Evolutionary conservation across 306 rosid genomes (phyloP).

Genomic region (Clitoria ternatea): DNA sequence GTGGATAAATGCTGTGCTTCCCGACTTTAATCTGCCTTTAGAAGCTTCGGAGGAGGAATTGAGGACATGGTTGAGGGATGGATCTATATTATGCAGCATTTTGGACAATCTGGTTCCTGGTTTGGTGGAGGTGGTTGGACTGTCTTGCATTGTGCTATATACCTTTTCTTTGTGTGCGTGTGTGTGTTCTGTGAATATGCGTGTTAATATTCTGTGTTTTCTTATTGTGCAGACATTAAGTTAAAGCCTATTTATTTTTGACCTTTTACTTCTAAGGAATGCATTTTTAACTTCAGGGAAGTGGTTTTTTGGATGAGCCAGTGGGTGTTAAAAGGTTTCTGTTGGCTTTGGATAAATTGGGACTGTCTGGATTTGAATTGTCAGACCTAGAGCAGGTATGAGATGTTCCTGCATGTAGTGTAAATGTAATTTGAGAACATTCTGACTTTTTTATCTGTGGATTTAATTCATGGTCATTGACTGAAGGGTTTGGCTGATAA

Average conservation of each 20-base stretch:
- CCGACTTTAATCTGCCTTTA: conserved; percentile 58
- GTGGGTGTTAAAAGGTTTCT: conserved; percentile 59
- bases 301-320: conserved; percentile 34
- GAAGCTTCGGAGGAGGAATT: conserved; percentile 79
- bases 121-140: conserved; percentile 48
- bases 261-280: conserved; percentile 13
- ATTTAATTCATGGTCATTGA: conserved; percentile 11
- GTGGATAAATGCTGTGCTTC: conserved; percentile 78
- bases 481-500: conserved; percentile 9
- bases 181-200: background rate
- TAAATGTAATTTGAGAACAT: conserved; percentile 15
- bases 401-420: conserved; percentile 21
- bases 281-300: conserved; percentile 47
- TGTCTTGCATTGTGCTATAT: conserved; percentile 7
- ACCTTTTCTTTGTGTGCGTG: background rate
- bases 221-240: conserved; percentile 8
- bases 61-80: conserved; percentile 69
- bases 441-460: background rate
- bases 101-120: conserved; percentile 73
- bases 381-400: conserved; percentile 80
- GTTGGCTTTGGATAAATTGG: conserved; percentile 71
- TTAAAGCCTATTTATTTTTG: background rate
- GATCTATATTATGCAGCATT: conserved; percentile 68
- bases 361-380: conserved; percentile 70
- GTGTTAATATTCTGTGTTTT: background rate